Evolutionary conservation across 208 protist genomes (phyloP).

Genomic region (Novymonas esmeraldas): DNA sequence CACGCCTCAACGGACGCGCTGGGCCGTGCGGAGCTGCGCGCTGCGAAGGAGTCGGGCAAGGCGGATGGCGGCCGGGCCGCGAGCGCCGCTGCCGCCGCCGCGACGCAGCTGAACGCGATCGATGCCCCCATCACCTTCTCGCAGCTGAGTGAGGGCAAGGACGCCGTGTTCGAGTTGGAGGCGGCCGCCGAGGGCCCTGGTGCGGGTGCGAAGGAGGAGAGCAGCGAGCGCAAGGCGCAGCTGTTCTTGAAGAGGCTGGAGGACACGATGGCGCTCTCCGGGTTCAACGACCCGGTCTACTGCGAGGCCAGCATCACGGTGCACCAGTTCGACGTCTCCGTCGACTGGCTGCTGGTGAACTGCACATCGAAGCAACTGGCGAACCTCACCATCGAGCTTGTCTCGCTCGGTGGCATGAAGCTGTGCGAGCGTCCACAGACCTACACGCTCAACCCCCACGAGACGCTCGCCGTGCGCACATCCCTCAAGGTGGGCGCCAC

Average conservation of each 20-base stretch:
- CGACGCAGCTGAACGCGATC: slow-evolving; percentile 38
- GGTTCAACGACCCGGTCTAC: slow-evolving; percentile 97
- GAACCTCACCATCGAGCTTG: slow-evolving; percentile 97
- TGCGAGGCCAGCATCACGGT: slow-evolving; percentile 97
- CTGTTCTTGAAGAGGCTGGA: slow-evolving; percentile 77
- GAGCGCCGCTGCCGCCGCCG: slow-evolving; percentile 2
- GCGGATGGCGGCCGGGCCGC: slow-evolving; percentile 10
- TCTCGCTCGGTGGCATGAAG: slow-evolving; percentile 97
- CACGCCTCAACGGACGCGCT: slow-evolving; percentile 77
- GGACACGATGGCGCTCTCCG: slow-evolving; percentile 95
- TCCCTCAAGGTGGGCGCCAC: slow-evolving; percentile 98
- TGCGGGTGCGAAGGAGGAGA: slow-evolving; percentile 11
- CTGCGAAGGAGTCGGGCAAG: slow-evolving; percentile 17
- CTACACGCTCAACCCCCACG: slow-evolving; percentile 92
- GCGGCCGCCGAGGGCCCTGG: slow-evolving; percentile 38
- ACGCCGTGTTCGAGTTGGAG: slow-evolving; percentile 63
- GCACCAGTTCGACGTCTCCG: slow-evolving; percentile 98
- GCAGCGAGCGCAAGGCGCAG: slow-evolving; percentile 48
- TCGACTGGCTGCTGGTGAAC: slow-evolving; percentile 96
- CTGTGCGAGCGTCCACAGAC: slow-evolving; percentile 96
- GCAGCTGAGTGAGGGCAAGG: slow-evolving; percentile 66
- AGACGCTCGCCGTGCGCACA: slow-evolving; percentile 85
- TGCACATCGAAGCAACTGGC: slow-evolving; percentile 93
- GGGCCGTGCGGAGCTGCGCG: slow-evolving; percentile 26
- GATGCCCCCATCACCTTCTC: slow-evolving; percentile 82